A percentile compares a stretch with the other conserved stretches of the same genome.
Conservation (phyloP, 75 land plant genomes). For the Selaginella tamariscina region DNA sequence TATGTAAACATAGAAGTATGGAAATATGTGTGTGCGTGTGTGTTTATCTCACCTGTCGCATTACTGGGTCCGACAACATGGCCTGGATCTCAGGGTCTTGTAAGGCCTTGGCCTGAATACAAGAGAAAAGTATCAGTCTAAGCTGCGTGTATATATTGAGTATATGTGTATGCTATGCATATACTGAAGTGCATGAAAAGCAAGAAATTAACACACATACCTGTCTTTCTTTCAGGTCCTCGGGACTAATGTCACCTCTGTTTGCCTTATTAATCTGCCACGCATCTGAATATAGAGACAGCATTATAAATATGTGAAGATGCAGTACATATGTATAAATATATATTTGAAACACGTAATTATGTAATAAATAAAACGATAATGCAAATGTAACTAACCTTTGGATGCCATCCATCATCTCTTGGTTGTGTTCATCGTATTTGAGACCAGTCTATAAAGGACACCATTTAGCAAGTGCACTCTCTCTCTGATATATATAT, state of each 20-base stretch:
- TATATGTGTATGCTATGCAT: too few species aligned
- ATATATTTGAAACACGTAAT: too few species aligned
- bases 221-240: constrained; percentile 96
- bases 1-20: too few species aligned
- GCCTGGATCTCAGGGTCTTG: constrained; percentile 96
- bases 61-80: constrained; percentile 88
- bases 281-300: constrained; percentile 43
- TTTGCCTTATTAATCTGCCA: constrained; percentile 84
- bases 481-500: too few species aligned
- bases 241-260: constrained; percentile 84
- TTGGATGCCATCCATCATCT: constrained; percentile 70
- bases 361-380: too few species aligned
- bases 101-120: constrained; percentile 76
- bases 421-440: constrained; percentile 75
- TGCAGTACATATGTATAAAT: constrained; percentile 12
- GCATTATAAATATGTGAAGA: neutral
- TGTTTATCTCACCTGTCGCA: constrained; percentile 99
- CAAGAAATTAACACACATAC: constrained; percentile 18
- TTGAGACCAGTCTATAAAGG: constrained; percentile 62
- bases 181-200: too few species aligned
- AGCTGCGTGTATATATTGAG: too few species aligned
- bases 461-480: too few species aligned
- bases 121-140: neutral
- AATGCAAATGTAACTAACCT: constrained; percentile 68
- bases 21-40: too few species aligned